Base-by-base conservation (phyloP, 2,329 filamentous ascomycete species). In the Neurospora sp. region DNA sequence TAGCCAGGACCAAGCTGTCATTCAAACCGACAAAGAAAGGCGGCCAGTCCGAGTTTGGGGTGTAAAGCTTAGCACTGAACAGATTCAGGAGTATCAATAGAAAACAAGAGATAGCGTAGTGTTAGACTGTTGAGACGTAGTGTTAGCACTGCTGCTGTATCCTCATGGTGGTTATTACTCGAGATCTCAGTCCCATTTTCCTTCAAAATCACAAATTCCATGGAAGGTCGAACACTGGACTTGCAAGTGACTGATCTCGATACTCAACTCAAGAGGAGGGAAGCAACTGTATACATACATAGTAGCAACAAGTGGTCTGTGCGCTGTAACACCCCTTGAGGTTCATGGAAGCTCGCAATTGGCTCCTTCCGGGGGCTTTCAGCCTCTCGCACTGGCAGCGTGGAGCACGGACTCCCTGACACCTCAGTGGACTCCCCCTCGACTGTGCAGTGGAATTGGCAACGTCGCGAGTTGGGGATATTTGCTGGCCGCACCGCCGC, bases 391-490 rank as follows among this genome's bases (percentile, higher is more conserved):
- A 58, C 23, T 58, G 46, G 46, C 46, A 28, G 46, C 52, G 52
- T 62, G 52, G 52, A 62, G 52, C 52, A 62, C 52, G 52, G 52
- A 62, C 52, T 62, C 52, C 52, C 28, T 62, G 28, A 62, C 52
- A 62, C 52, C 52, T 62, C 46, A 62, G 52, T 62, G 52, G 52
- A n/a, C 52, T 62, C 28, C 52, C 52, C 52, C 52, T 62, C 52
- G 52, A 62, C 72, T 68, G 71, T 70, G 71, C 67, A 68, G 69
- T 69, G 70, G 73, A 76, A 76, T 77, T 76, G 76, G 73, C 75
- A 75, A 78, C 76, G 74, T 77, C 76, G 76, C 76, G 75, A 75
- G 71, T 76, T 75, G 71, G 52, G 69, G 69, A 70, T 66, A 73
- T 70, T 72, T 62, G 52, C 52, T 62, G 52, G 52, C 52, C 52